phyloP scores from a whole-genome alignment of 768 basidiomycete species.

The Agaricus sinodeliciosus region DNA sequence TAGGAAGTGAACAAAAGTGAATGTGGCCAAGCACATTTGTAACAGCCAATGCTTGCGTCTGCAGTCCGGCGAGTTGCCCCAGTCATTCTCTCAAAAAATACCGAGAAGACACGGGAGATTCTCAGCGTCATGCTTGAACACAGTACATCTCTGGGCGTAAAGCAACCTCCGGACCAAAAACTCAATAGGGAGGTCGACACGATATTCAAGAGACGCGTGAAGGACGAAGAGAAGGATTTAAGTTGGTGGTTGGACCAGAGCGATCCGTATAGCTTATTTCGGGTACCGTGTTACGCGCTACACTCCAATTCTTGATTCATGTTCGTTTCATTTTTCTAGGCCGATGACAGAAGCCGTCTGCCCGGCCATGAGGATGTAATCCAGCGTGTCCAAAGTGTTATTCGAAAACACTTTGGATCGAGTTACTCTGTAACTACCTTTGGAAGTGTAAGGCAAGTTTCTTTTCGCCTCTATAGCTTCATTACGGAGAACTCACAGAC shows the following conservation, averaged over 20 bases:
- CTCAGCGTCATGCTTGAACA: neutral
- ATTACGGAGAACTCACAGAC: neutral
- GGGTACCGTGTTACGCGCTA: neutral
- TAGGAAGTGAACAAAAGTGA: neutral
- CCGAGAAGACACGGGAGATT: neutral
- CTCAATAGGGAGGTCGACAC: neutral
- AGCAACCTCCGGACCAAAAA: neutral
- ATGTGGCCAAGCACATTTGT: too few species aligned
- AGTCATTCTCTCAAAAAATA: neutral
- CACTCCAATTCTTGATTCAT: neutral
- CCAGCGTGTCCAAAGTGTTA: slow-evolving; percentile 16
- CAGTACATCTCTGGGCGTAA: neutral
- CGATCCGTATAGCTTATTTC: neutral
- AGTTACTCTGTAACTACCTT: slow-evolving; percentile 32
- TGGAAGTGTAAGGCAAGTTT: slow-evolving; percentile 35
- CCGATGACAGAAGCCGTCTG: neutral
- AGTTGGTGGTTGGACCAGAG: neutral
- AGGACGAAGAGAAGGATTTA: neutral
- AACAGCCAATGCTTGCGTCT: neutral
- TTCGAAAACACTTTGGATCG: slow-evolving; percentile 24
- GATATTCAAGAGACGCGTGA: too few species aligned
- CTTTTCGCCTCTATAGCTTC: neutral
- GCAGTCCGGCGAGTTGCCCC: neutral
- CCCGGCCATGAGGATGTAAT: neutral
- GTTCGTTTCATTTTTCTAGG: neutral